Conservation (phyloP, 139 green algal genomes). For the Chlorella sp. region DNA sequence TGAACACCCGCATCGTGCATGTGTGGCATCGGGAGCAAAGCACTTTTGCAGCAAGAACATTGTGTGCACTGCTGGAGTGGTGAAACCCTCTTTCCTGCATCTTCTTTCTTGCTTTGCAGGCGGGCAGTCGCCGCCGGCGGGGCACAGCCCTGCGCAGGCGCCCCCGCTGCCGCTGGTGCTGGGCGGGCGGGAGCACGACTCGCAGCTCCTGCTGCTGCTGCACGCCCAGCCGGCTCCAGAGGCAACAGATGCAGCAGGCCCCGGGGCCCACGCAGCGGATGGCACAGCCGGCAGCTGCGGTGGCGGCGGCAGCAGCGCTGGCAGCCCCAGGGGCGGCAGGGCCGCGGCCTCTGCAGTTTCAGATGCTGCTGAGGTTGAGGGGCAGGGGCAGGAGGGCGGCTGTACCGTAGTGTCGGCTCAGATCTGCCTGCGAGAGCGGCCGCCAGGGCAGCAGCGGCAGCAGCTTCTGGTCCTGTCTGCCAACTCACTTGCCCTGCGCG, state of each 20-base stretch:
- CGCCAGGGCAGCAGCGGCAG: not conserved
- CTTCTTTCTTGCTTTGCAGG: not conserved
- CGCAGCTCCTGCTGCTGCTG: slow-evolving; percentile 20
- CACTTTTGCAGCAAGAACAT: too few species aligned
- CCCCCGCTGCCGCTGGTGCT: slow-evolving; percentile 27
- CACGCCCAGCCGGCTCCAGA: not conserved
- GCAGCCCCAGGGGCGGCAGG: too few species aligned
- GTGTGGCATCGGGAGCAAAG: not conserved
- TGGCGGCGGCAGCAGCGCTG: not conserved
- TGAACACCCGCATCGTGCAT: not conserved
- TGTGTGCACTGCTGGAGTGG: too few species aligned
- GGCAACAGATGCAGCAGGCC: not conserved
- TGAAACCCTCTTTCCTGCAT: not conserved
- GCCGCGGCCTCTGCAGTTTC: too few species aligned
- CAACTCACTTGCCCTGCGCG: slow-evolving; percentile 15
- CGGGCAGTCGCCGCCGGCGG: slow-evolving; percentile 9
- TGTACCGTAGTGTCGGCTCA: not conserved
- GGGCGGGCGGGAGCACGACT: not conserved
- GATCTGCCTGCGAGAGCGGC: not conserved
- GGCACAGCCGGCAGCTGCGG: not conserved
- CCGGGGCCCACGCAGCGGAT: not conserved
- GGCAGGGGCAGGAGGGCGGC: not conserved
- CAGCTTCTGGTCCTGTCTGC: not conserved
- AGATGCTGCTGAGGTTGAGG: not conserved
- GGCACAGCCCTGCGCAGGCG: not conserved